Conservation (phyloP, 306 rosid genomes). For the Malus sieversii region DNA sequence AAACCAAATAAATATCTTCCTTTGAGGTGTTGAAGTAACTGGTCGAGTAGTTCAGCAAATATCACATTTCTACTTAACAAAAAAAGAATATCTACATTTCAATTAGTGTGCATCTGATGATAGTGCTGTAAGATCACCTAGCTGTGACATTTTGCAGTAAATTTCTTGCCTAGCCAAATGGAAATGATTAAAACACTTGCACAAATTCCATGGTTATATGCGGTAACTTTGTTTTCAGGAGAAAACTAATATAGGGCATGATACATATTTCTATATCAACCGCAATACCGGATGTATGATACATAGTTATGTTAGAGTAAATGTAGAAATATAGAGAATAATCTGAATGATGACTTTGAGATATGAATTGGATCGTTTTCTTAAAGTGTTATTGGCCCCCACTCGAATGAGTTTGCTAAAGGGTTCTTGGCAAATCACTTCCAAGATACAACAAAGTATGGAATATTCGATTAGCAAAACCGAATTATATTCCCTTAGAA, state of each 20-base stretch:
- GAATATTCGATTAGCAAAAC: too few species aligned
- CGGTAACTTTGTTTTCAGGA: neutral
- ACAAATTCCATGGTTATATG: neutral
- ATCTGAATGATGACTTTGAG: too few species aligned
- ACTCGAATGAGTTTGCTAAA: too few species aligned
- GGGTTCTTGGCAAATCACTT: too few species aligned
- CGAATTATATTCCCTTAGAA: too few species aligned
- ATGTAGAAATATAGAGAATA: too few species aligned
- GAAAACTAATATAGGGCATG: neutral
- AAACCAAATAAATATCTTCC: neutral
- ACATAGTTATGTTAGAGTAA: too few species aligned
- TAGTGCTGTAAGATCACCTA: neutral
- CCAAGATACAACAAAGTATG: too few species aligned
- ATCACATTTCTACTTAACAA: neutral
- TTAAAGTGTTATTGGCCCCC: too few species aligned
- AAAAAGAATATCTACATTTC: neutral
- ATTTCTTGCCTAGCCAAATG: neutral
- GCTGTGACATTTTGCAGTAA: neutral
- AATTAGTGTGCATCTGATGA: conserved; percentile 5
- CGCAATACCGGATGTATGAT: too few species aligned
- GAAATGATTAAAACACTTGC: neutral
- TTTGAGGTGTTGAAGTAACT: neutral
- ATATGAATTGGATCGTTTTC: too few species aligned
- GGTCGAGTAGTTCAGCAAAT: neutral
- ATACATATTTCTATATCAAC: too few species aligned